phyloP scores from a whole-genome alignment of 2,329 filamentous ascomycete species.

The Teratosphaeria viscida region DNA sequence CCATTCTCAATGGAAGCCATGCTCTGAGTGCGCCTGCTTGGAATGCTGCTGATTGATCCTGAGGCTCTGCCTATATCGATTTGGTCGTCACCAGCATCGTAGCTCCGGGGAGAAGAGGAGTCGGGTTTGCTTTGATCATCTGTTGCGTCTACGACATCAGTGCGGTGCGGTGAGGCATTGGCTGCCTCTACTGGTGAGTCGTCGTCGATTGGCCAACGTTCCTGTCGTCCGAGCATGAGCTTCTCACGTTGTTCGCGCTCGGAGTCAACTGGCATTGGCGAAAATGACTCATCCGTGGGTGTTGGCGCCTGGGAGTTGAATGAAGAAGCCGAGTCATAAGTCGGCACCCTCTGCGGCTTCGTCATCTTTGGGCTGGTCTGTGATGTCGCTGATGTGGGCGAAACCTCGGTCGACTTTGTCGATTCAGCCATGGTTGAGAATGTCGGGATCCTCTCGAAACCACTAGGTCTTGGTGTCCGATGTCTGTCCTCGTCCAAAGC shows the following conservation, averaged over 20 bases:
- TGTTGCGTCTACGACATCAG: background rate
- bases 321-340: background rate
- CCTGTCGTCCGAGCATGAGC: background rate
- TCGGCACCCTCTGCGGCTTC: background rate
- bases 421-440: background rate
- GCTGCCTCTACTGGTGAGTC: background rate
- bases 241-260: background rate
- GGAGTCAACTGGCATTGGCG: background rate
- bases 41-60: background rate
- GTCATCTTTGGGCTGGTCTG: background rate
- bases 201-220: background rate
- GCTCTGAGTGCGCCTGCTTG: background rate
- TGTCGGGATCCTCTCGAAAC: background rate
- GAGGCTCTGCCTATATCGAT: background rate
- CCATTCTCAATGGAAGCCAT: background rate
- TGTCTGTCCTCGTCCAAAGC: background rate
- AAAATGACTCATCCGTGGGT: background rate
- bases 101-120: background rate
- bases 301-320: background rate
- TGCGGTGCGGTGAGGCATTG: background rate
- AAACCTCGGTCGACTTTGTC: background rate
- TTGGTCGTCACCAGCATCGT: background rate
- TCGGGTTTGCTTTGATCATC: background rate
- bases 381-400: background rate
- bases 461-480: background rate